A percentile compares a stretch with the other conserved stretches of the same genome.
phyloP scores from a whole-genome alignment of 208 protist species.

The Balamuthia mandrillaris region DNA sequence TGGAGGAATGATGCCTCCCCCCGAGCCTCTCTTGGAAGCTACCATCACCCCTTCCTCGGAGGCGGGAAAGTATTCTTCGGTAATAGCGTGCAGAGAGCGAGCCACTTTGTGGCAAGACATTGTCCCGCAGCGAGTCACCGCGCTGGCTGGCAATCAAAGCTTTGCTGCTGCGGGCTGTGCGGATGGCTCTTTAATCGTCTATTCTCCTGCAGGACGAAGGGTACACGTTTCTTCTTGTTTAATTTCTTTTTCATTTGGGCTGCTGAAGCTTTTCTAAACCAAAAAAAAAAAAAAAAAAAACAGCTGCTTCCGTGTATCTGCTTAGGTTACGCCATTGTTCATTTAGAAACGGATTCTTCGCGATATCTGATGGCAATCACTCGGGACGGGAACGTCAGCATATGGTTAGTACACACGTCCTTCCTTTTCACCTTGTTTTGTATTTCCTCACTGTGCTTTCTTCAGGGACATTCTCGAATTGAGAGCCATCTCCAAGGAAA shows the following conservation, averaged over 20 bases:
- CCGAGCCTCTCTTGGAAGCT: too few relatives aligned
- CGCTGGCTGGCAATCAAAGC: not conserved
- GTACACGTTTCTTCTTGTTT: not conserved
- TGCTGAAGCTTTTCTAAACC: not conserved
- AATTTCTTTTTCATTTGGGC: not conserved
- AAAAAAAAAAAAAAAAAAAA: not conserved
- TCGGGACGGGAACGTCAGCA: too few relatives aligned
- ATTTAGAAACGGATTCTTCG: not conserved
- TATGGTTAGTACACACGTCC: too few relatives aligned
- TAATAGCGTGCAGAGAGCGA: too few relatives aligned
- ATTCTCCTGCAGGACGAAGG: conserved; percentile 1
- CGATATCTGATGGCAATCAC: too few relatives aligned
- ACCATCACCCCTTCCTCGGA: too few relatives aligned
- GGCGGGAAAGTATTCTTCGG: too few relatives aligned
- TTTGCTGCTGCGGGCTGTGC: not conserved
- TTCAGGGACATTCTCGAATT: too few relatives aligned
- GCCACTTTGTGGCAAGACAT: conserved; percentile 12
- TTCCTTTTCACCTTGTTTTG: too few relatives aligned
- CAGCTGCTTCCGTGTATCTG: conserved; percentile 14
- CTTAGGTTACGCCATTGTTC: not conserved
- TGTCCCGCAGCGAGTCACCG: not conserved
- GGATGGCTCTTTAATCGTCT: not conserved
- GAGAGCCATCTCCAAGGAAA: too few relatives aligned
- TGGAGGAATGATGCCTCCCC: too few relatives aligned
- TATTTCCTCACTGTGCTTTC: too few relatives aligned